These are phyloP conservation scores for Pisolithus sp. DNA, from an alignment of 768 basidiomycete species.

Conservation along the genomic window DNA sequence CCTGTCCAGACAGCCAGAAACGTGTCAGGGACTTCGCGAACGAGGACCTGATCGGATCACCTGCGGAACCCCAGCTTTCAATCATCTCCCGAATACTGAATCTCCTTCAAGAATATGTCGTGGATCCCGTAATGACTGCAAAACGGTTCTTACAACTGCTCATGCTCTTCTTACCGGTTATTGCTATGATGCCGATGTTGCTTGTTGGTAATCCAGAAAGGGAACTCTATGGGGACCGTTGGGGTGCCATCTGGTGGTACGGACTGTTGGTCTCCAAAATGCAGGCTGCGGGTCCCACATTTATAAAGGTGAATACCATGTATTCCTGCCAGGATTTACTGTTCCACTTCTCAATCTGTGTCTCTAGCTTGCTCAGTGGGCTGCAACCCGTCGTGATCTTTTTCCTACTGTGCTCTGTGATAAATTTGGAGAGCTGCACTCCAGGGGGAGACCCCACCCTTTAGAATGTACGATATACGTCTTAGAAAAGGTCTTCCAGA, in stretches of 20 bases:
- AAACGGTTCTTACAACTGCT: constrained; percentile 80
- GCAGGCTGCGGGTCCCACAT: constrained; percentile 94
- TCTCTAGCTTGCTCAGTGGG: constrained; percentile 91
- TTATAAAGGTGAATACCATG: constrained; percentile 70
- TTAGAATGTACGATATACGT: constrained; percentile 72
- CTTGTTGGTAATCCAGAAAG: constrained; percentile 55
- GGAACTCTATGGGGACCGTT: constrained; percentile 63
- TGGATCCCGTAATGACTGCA: constrained; percentile 83
- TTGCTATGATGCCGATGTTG: constrained; percentile 79
- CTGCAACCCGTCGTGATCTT: constrained; percentile 88
- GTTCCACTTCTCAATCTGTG: neutral
- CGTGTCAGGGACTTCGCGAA: constrained; percentile 13
- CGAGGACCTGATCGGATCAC: constrained; percentile 51
- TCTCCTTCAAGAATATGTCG: constrained; percentile 52
- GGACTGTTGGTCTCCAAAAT: constrained; percentile 80
- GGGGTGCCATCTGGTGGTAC: constrained; percentile 99
- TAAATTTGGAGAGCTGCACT: constrained; percentile 80
- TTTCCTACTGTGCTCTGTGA: constrained; percentile 86
- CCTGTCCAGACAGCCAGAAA: constrained; percentile 25
- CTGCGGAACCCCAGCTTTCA: constrained; percentile 53
- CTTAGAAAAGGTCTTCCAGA: constrained; percentile 78
- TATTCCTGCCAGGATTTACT: constrained; percentile 4
- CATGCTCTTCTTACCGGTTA: constrained; percentile 80
- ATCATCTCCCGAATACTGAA: constrained; percentile 37
- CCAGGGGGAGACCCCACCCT: constrained; percentile 76